Conservation (phyloP, 768 basidiomycete genomes). For the Pholiota molesta region DNA sequence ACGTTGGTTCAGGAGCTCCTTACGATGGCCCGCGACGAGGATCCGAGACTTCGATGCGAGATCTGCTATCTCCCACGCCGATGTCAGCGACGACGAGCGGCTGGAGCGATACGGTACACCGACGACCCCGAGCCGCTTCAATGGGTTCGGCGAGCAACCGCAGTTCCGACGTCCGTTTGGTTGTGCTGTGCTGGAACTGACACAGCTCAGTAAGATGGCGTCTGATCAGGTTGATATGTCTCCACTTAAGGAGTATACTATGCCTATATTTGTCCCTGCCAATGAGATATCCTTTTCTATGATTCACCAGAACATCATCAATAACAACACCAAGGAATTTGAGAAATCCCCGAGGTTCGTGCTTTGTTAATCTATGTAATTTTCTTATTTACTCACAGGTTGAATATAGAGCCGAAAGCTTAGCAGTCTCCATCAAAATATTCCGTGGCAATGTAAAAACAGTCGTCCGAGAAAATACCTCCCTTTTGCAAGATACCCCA, state of each 20-base stretch:
- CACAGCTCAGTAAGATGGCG: slow-evolving; percentile 70
- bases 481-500: slow-evolving; percentile 79
- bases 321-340: slow-evolving; percentile 73
- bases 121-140: slow-evolving; percentile 24
- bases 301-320: slow-evolving; percentile 94
- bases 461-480: slow-evolving; percentile 83
- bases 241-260: slow-evolving; percentile 72
- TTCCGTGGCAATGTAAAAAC: slow-evolving; percentile 82
- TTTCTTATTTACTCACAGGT: slow-evolving; percentile 7
- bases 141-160: slow-evolving; percentile 36
- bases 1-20: slow-evolving; percentile 48
- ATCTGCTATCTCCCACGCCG: slow-evolving; percentile 27
- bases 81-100: slow-evolving; percentile 21
- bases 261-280: slow-evolving; percentile 85
- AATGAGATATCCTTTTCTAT: slow-evolving; percentile 89
- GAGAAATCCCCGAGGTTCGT: slow-evolving; percentile 80
- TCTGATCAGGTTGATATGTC: slow-evolving; percentile 66
- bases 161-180: slow-evolving; percentile 89
- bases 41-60: slow-evolving; percentile 52
- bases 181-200: slow-evolving; percentile 90
- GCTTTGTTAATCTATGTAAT: background rate
- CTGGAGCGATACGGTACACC: slow-evolving; percentile 5
- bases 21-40: slow-evolving; percentile 51
- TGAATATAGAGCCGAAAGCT: slow-evolving; percentile 71
- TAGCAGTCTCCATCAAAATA: slow-evolving; percentile 83